Conservation (phyloP, 129 eudicot species). For the Solidago caesia region DNA sequence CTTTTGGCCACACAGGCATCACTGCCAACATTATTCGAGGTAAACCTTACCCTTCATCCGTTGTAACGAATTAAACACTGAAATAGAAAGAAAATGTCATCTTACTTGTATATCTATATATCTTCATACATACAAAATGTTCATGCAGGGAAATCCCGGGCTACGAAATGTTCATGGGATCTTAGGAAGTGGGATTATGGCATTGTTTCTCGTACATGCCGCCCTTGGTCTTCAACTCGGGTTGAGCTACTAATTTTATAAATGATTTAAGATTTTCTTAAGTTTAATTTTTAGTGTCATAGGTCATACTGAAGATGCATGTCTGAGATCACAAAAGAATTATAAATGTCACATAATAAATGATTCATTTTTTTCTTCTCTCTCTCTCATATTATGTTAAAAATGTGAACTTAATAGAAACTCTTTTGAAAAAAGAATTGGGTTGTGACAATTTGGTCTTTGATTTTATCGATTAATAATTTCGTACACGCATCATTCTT, state of each 20-base stretch:
- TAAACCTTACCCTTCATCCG: conserved; percentile 23
- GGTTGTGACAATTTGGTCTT: too few species aligned
- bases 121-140: neutral
- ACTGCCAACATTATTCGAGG: conserved; percentile 86
- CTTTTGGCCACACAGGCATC: conserved; percentile 74
- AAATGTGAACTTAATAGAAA: too few species aligned
- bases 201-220: conserved; percentile 86
- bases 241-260: conserved; percentile 53
- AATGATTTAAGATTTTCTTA: neutral
- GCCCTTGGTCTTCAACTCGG: conserved; percentile 95
- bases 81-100: neutral
- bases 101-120: neutral
- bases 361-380: too few species aligned
- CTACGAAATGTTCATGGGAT: conserved; percentile 87
- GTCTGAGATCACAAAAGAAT: too few species aligned
- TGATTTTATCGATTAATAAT: too few species aligned
- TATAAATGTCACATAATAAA: too few species aligned
- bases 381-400: too few species aligned
- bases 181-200: conserved; percentile 91
- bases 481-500: neutral
- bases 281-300: neutral
- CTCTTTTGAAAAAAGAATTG: too few species aligned
- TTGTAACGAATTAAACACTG: neutral
- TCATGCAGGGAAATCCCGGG: conserved; percentile 75
- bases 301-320: neutral